A percentile compares a stretch with the other conserved stretches of the same genome.
Conservation (phyloP, 2,329 filamentous ascomycete species). For the Spiromastix sp. region DNA sequence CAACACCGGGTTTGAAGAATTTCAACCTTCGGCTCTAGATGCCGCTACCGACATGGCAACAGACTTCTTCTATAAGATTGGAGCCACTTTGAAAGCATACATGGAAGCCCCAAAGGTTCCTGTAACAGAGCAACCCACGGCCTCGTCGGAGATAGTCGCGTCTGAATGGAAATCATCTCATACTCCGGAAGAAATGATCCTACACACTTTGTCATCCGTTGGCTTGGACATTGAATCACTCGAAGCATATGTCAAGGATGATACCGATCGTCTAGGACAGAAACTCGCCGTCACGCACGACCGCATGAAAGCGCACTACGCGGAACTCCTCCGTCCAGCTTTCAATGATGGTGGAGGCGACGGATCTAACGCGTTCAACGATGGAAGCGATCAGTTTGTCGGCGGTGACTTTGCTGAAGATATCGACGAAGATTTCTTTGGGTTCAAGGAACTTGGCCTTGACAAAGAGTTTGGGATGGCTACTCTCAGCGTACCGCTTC, state of each 20-base stretch:
- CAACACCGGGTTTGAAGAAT: constrained; percentile 91
- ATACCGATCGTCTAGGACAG: constrained; percentile 72
- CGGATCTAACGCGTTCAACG: constrained; percentile 83
- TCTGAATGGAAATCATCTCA: constrained; percentile 55
- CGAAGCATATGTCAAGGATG: constrained; percentile 82
- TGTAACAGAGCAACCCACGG: constrained; percentile 35
- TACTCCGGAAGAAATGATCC: constrained; percentile 71
- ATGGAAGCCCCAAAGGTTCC: constrained; percentile 70
- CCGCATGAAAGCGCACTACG: constrained; percentile 82
- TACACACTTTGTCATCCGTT: constrained; percentile 77
- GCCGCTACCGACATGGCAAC: constrained; percentile 79
- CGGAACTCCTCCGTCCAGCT: constrained; percentile 87
- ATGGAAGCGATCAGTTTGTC: constrained; percentile 93
- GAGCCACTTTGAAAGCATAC: constrained; percentile 69
- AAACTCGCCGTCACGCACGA: constrained; percentile 83
- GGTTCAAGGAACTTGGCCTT: constrained; percentile 88
- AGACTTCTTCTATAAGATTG: constrained; percentile 81
- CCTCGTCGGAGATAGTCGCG: constrained; percentile 14
- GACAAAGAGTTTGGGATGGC: constrained; percentile 84
- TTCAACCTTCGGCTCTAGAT: constrained; percentile 88
- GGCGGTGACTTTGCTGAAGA: constrained; percentile 96
- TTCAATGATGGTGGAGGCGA: constrained; percentile 71
- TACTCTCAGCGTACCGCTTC: constrained; percentile 80
- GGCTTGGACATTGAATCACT: constrained; percentile 72
- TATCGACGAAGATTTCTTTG: constrained; percentile 97